Conservation (phyloP, 164 flowering plant species). For the Kalanchoe fedtschenkoi region DNA sequence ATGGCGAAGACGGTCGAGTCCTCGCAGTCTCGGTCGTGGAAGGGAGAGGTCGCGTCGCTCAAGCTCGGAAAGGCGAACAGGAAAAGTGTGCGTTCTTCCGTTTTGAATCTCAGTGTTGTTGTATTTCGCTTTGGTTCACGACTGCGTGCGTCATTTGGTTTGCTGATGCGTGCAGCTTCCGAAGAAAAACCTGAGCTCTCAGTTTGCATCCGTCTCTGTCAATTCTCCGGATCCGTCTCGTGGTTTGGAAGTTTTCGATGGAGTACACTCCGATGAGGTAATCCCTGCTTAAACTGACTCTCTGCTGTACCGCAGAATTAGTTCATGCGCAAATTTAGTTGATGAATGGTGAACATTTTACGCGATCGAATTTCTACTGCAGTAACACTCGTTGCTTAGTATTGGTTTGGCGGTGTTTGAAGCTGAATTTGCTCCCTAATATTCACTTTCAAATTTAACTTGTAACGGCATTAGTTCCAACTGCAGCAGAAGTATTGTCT, state of each 20-base stretch:
- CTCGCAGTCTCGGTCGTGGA: neutral
- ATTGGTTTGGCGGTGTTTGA: too few species aligned
- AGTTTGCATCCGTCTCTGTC: neutral
- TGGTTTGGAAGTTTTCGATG: neutral
- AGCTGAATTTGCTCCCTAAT: too few species aligned
- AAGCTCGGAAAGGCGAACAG: neutral
- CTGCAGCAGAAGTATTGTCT: too few species aligned
- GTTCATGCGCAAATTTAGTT: too few species aligned
- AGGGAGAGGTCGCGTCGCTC: neutral
- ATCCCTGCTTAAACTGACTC: too few species aligned
- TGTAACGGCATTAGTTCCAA: neutral
- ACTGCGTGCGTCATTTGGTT: too few species aligned
- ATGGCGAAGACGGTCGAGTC: neutral
- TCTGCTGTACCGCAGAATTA: too few species aligned
- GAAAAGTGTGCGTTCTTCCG: neutral
- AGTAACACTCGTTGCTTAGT: too few species aligned
- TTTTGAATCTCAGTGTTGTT: neutral
- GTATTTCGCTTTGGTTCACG: neutral
- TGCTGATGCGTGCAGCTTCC: neutral
- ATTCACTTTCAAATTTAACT: neutral
- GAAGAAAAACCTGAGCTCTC: neutral
- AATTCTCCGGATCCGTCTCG: neutral
- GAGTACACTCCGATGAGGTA: neutral
- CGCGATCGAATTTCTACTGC: too few species aligned
- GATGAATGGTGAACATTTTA: too few species aligned